phyloP scores from a whole-genome alignment of 257 asterid species.

The Scutellaria barbata region DNA sequence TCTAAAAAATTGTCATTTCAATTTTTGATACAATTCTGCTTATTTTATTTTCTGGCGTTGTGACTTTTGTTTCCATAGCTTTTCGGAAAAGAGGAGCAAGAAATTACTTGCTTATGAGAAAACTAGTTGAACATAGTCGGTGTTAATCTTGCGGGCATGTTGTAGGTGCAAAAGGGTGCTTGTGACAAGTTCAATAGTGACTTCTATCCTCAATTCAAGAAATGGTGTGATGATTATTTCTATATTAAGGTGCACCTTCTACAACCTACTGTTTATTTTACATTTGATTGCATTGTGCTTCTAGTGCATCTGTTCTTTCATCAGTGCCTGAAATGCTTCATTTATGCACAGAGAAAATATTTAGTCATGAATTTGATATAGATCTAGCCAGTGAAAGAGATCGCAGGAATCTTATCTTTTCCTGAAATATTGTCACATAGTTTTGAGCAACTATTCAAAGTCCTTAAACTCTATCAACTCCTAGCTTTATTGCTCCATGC shows the following conservation, averaged over 20 bases:
- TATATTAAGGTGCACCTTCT: slow-evolving; percentile 68
- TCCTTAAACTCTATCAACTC: slow-evolving; percentile 9
- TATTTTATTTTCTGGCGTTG: slow-evolving; percentile 14
- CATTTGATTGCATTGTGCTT: slow-evolving; percentile 15
- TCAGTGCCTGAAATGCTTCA: neutral
- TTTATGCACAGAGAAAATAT: neutral
- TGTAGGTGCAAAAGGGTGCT: slow-evolving; percentile 84
- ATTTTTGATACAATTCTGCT: neutral
- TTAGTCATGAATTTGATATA: slow-evolving; percentile 11
- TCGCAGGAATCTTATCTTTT: neutral
- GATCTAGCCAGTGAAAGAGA: neutral
- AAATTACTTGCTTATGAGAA: slow-evolving; percentile 1
- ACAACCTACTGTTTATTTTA: slow-evolving; percentile 22
- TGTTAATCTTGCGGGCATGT: slow-evolving; percentile 29
- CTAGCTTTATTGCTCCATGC: neutral
- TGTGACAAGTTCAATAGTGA: slow-evolving; percentile 87
- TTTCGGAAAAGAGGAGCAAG: neutral
- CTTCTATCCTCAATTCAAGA: slow-evolving; percentile 96
- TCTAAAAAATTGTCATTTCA: slow-evolving; percentile 6
- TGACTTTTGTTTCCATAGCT: slow-evolving; percentile 9
- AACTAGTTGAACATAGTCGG: slow-evolving; percentile 22
- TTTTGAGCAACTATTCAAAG: neutral
- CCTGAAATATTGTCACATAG: neutral
- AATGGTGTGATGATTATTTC: slow-evolving; percentile 99
- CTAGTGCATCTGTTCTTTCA: slow-evolving; percentile 27